A percentile compares a stretch with the other conserved stretches of the same genome.
phyloP scores from a whole-genome alignment of 2,329 filamentous ascomycete genomes.

The Fusarium bulbicola region DNA sequence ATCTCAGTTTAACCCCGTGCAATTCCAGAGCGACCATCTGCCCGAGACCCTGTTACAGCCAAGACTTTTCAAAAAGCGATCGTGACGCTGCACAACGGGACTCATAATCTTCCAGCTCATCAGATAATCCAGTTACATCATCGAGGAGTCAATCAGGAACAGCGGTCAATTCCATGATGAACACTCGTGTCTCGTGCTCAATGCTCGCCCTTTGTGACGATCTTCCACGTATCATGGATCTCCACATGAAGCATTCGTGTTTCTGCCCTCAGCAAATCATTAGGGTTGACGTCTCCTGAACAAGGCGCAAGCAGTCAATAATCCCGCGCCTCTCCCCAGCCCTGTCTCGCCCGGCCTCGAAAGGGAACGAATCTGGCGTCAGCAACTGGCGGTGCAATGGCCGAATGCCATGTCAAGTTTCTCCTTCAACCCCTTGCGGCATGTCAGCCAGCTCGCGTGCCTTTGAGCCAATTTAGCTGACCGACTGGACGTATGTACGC shows the following conservation, averaged over 20 bases:
- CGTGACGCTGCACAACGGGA: slow-evolving; percentile 22
- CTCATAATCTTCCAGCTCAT: slow-evolving; percentile 23
- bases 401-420: slow-evolving; percentile 9
- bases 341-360: slow-evolving; percentile 25
- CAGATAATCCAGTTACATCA: slow-evolving; percentile 23
- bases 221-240: slow-evolving; percentile 29
- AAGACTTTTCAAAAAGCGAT: slow-evolving; percentile 36
- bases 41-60: slow-evolving; percentile 35
- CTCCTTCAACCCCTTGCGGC: not conserved
- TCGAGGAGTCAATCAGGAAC: slow-evolving; percentile 17
- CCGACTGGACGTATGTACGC: not conserved
- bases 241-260: slow-evolving; percentile 25
- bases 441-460: slow-evolving; percentile 28
- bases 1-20: slow-evolving; percentile 3
- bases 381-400: slow-evolving; percentile 20
- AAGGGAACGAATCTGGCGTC: not conserved
- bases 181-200: not conserved
- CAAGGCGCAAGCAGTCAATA: slow-evolving; percentile 17
- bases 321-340: slow-evolving; percentile 28
- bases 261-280: slow-evolving; percentile 25
- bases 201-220: slow-evolving; percentile 12
- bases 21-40: slow-evolving; percentile 31
- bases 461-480: slow-evolving; percentile 27
- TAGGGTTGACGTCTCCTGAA: not conserved
- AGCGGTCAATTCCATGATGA: slow-evolving; percentile 18